Conservation (phyloP, 2,329 filamentous ascomycete species). For the Ramularia endophylla region DNA sequence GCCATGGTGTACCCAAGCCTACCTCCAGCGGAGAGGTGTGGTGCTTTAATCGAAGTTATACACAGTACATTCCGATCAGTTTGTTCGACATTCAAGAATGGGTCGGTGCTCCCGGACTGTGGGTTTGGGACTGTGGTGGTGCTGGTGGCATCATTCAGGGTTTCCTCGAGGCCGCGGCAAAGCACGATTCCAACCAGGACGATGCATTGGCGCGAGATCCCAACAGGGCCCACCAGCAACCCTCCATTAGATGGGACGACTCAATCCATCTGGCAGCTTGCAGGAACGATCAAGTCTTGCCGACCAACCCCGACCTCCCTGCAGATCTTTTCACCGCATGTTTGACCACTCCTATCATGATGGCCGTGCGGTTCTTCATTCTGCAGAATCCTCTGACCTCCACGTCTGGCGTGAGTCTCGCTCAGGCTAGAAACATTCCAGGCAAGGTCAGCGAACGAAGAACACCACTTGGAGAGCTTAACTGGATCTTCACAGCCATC, state of each 20-base stretch:
- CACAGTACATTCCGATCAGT: slow-evolving; percentile 96
- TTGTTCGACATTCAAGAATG: slow-evolving; percentile 92
- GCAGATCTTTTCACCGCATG: slow-evolving; percentile 96
- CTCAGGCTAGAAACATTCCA: slow-evolving; percentile 81
- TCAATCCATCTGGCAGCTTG: slow-evolving; percentile 93
- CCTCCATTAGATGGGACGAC: slow-evolving; percentile 63
- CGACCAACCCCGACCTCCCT: slow-evolving; percentile 87
- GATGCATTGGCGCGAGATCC: slow-evolving; percentile 72
- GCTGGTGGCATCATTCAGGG: slow-evolving; percentile 93
- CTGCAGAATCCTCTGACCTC: slow-evolving; percentile 74
- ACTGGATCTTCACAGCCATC: slow-evolving; percentile 99
- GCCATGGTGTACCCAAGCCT: slow-evolving; percentile 92
- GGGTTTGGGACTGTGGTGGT: slow-evolving; percentile 97
- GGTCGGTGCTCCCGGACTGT: slow-evolving; percentile 91
- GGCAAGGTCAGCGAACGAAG: slow-evolving; percentile 87
- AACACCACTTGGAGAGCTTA: slow-evolving; percentile 90
- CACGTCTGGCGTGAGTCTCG: slow-evolving; percentile 58
- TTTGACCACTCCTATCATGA: slow-evolving; percentile 93
- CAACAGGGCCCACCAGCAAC: slow-evolving; percentile 23
- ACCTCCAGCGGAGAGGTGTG: slow-evolving; percentile 96
- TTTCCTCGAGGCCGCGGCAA: slow-evolving; percentile 90
- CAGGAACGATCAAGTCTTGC: slow-evolving; percentile 81
- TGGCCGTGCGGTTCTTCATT: slow-evolving; percentile 94
- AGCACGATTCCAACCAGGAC: slow-evolving; percentile 83
- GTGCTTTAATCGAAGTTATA: slow-evolving; percentile 99